phyloP scores from a whole-genome alignment of 805 yeast genomes.

The Starmerella vitae region DNA sequence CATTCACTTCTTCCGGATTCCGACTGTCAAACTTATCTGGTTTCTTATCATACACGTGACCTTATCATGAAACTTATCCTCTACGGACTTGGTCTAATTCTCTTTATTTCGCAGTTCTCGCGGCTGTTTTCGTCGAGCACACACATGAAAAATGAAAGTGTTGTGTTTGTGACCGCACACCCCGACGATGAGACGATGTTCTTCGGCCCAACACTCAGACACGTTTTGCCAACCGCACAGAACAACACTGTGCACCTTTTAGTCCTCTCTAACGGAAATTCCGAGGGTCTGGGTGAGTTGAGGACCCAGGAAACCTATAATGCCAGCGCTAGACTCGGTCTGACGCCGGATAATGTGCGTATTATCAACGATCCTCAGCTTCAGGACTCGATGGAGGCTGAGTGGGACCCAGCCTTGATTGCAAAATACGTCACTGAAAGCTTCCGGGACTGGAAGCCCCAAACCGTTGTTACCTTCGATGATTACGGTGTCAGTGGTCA shows the following conservation, averaged over 20 bases:
- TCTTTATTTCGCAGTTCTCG: slow-evolving; percentile 10
- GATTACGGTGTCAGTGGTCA: slow-evolving; percentile 70
- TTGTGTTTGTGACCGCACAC: slow-evolving; percentile 61
- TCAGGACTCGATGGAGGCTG: slow-evolving; percentile 52
- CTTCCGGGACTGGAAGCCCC: slow-evolving; percentile 19
- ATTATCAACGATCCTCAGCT: slow-evolving; percentile 38
- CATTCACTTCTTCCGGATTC: too few relatives aligned
- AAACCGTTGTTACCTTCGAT: slow-evolving; percentile 65
- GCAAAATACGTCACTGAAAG: slow-evolving; percentile 29
- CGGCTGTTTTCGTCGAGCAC: slow-evolving; percentile 15
- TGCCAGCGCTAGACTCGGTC: slow-evolving; percentile 44
- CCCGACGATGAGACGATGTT: slow-evolving; percentile 99
- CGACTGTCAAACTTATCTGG: too few relatives aligned
- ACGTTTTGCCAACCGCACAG: slow-evolving; percentile 35
- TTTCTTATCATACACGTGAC: too few relatives aligned
- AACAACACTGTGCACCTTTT: slow-evolving; percentile 43
- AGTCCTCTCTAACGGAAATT: slow-evolving; percentile 69
- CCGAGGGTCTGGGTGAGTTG: slow-evolving; percentile 53
- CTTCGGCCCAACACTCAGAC: slow-evolving; percentile 65
- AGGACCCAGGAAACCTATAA: slow-evolving; percentile 47
- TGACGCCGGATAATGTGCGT: slow-evolving; percentile 30
- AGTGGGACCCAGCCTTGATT: slow-evolving; percentile 46
- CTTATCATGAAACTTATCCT: background rate
- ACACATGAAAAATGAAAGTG: slow-evolving; percentile 18
- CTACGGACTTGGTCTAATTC: background rate